phyloP scores from a whole-genome alignment of 164 flowering plant species.

The Santalum album region DNA sequence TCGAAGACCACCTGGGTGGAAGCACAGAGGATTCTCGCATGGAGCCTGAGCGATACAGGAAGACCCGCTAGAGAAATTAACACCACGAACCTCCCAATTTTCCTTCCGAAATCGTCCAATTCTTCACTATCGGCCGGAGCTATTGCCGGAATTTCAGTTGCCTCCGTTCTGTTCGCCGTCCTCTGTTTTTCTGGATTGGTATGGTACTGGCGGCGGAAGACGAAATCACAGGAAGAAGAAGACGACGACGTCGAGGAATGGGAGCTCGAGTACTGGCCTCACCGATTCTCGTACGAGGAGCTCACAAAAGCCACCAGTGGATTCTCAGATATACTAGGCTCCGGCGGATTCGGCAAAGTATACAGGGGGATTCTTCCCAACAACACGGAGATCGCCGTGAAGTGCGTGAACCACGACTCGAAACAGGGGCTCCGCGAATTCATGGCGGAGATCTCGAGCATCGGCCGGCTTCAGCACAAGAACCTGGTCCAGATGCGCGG shows the following conservation, averaged over 20 bases:
- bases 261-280: constrained; percentile 70
- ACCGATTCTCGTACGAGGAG: constrained; percentile 50
- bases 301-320: constrained; percentile 39
- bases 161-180: constrained; percentile 16
- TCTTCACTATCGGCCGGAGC: constrained; percentile 32
- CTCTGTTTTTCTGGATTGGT: constrained; percentile 15
- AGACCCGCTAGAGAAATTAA: constrained; percentile 52
- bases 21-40: constrained; percentile 57
- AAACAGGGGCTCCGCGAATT: constrained; percentile 73
- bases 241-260: constrained; percentile 50
- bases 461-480: constrained; percentile 67
- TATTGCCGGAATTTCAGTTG: constrained; percentile 47
- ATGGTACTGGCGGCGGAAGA: constrained; percentile 30
- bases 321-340: constrained; percentile 50
- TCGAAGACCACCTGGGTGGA: constrained; percentile 60
- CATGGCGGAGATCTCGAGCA: constrained; percentile 71
- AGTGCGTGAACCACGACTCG: constrained; percentile 69
- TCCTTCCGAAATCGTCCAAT: constrained; percentile 19
- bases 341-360: constrained; percentile 71
- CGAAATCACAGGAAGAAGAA: constrained; percentile 14
- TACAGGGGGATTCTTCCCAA: constrained; percentile 41
- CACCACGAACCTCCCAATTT: constrained; percentile 41
- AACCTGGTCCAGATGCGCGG: constrained; percentile 63
- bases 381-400: constrained; percentile 48
- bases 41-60: constrained; percentile 68